phyloP scores from a whole-genome alignment of 768 basidiomycete species.

The Suillus americanus region DNA sequence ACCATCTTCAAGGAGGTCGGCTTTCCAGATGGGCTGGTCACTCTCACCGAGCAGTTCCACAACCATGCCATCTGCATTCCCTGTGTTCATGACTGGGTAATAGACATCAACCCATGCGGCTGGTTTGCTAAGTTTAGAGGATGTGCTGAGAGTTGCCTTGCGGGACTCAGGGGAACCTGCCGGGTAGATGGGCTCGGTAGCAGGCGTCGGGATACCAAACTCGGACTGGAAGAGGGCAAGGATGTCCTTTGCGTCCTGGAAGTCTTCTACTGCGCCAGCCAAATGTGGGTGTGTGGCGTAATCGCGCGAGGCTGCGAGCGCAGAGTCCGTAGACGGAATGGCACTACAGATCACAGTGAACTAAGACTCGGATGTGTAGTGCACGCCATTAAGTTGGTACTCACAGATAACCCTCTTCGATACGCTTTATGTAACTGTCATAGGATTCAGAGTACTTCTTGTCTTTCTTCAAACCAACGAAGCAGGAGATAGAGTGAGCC shows the following conservation, averaged over 20 bases:
- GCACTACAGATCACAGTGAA: conserved; percentile 36
- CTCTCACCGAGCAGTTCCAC: conserved; percentile 64
- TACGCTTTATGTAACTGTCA: conserved; percentile 14
- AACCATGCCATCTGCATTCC: conserved; percentile 56
- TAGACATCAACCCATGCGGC: conserved; percentile 85
- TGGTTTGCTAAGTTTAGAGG: conserved; percentile 46
- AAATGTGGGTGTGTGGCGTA: conserved; percentile 73
- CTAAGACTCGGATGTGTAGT: background rate
- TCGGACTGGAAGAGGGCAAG: conserved; percentile 67
- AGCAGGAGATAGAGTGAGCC: conserved; percentile 4
- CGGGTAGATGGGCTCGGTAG: conserved; percentile 54
- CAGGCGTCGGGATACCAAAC: conserved; percentile 48
- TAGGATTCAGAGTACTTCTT: conserved; percentile 6
- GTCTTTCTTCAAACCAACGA: background rate
- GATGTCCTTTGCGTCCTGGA: conserved; percentile 63
- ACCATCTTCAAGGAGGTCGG: conserved; percentile 72
- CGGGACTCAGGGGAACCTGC: conserved; percentile 71
- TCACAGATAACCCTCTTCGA: conserved; percentile 38
- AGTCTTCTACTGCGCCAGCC: conserved; percentile 63
- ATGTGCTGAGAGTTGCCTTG: conserved; percentile 59
- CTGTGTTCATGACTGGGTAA: conserved; percentile 82
- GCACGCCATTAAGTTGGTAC: conserved; percentile 12
- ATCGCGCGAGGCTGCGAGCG: conserved; percentile 51
- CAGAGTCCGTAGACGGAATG: conserved; percentile 57
- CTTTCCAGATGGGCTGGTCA: conserved; percentile 59